These are phyloP conservation scores for Teunomyces kruisii DNA, from an alignment of 805 yeast species.

Conservation along the genomic window DNA sequence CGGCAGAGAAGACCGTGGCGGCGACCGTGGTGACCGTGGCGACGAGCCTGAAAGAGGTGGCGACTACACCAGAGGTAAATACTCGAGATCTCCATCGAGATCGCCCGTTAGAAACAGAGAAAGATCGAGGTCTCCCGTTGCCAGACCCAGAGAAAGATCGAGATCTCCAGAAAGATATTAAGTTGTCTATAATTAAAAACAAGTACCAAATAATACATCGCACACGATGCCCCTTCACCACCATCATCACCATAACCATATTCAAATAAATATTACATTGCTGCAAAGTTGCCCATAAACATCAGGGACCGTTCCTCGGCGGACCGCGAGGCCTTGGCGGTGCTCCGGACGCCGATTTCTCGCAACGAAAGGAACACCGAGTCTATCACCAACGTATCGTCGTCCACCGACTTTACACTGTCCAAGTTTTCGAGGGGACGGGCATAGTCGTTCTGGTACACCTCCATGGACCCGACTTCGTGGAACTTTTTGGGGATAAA, in stretches of 20 bases:
- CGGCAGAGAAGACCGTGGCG: conserved; percentile 8
- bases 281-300: background rate
- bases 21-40: conserved; percentile 1
- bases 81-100: conserved; percentile 40
- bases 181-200: background rate
- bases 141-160: conserved; percentile 14
- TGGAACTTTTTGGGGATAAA: conserved; percentile 33
- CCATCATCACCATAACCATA: background rate
- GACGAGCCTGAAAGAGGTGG: conserved; percentile 4
- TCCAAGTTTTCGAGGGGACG: conserved; percentile 11
- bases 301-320: background rate
- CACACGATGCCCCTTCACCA: background rate
- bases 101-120: conserved; percentile 17
- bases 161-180: conserved; percentile 22
- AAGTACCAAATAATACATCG: background rate
- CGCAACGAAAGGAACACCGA: conserved; percentile 32
- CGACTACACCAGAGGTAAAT: conserved; percentile 26
- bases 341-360: conserved; percentile 28
- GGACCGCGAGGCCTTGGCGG: conserved; percentile 14
- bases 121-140: conserved; percentile 7
- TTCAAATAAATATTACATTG: conserved; percentile 2
- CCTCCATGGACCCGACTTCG: conserved; percentile 34
- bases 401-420: conserved; percentile 32
- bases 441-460: conserved; percentile 30
- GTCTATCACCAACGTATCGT: conserved; percentile 31